A percentile compares a stretch with the other conserved stretches of the same genome.
Evolutionary conservation across 305 asterid genomes (phyloP).

Genomic region (Salvia sclarea): DNA sequence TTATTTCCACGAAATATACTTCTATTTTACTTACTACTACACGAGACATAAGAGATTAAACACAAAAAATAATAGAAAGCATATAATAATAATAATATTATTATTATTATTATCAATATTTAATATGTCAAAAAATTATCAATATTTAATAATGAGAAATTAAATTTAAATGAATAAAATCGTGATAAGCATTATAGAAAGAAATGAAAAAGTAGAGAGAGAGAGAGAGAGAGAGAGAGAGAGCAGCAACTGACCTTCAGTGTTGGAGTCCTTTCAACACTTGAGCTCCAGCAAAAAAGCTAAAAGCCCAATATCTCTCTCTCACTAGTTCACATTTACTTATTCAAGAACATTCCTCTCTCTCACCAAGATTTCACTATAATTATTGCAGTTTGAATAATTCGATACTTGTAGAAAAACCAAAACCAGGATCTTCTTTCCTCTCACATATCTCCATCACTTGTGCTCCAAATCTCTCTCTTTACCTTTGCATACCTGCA

Average conservation of each 20-base stretch:
- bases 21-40: too few relatives aligned
- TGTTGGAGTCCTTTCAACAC: constrained; percentile 27
- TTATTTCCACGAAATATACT: background rate
- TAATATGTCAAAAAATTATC: too few relatives aligned
- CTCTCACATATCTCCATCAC: constrained; percentile 19
- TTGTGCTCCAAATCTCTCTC: constrained; percentile 21
- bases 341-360: constrained; percentile 33
- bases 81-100: too few relatives aligned
- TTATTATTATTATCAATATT: too few relatives aligned
- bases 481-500: background rate
- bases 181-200: background rate
- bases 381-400: background rate
- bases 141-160: background rate
- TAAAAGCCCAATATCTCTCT: background rate
- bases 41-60: background rate
- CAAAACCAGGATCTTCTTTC: constrained; percentile 33
- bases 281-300: constrained; percentile 32
- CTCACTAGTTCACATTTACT: constrained; percentile 25
- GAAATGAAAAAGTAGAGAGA: background rate
- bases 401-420: background rate
- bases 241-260: constrained; percentile 1
- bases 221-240: background rate
- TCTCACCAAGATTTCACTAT: constrained; percentile 25
- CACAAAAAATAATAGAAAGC: too few relatives aligned
- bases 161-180: background rate